These are phyloP conservation scores for Trametes coccinea DNA, from an alignment of 768 basidiomycete genomes.

Conservation along the genomic window DNA sequence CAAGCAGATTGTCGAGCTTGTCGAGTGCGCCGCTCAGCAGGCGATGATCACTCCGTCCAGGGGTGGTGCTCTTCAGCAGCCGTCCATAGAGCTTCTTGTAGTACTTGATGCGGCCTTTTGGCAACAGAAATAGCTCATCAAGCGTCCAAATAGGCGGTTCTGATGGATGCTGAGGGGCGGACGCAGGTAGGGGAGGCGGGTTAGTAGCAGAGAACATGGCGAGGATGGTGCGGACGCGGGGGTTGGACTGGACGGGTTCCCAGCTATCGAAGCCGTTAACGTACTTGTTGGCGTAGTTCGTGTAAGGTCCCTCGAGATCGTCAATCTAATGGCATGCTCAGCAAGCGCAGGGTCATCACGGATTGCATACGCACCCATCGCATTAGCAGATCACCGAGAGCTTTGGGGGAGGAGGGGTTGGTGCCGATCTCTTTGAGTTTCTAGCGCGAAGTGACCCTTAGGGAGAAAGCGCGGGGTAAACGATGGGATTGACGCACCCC, in stretches of 20 bases:
- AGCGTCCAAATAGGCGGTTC: slow-evolving; percentile 69
- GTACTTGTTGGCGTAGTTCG: slow-evolving; percentile 73
- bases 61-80: slow-evolving; percentile 81
- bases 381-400: slow-evolving; percentile 93
- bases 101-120: slow-evolving; percentile 82
- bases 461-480: slow-evolving; percentile 18
- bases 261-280: slow-evolving; percentile 79
- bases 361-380: slow-evolving; percentile 73
- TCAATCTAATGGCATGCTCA: slow-evolving; percentile 63
- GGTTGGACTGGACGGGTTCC: slow-evolving; percentile 77
- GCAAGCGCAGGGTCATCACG: slow-evolving; percentile 8
- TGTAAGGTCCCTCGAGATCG: slow-evolving; percentile 87
- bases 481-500: slow-evolving; percentile 47
- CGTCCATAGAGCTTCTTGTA: slow-evolving; percentile 89
- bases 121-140: slow-evolving; percentile 85
- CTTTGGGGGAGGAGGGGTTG: slow-evolving; percentile 90
- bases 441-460: slow-evolving; percentile 42
- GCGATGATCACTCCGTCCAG: slow-evolving; percentile 84
- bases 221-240: slow-evolving; percentile 68
- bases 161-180: slow-evolving; percentile 35
- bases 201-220: slow-evolving; percentile 62
- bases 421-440: slow-evolving; percentile 93
- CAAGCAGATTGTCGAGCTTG: slow-evolving; percentile 73
- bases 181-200: slow-evolving; percentile 53
- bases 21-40: slow-evolving; percentile 79